Evolutionary conservation across 805 yeast species (phyloP).

Genomic region (Spathaspora passalidarum): DNA sequence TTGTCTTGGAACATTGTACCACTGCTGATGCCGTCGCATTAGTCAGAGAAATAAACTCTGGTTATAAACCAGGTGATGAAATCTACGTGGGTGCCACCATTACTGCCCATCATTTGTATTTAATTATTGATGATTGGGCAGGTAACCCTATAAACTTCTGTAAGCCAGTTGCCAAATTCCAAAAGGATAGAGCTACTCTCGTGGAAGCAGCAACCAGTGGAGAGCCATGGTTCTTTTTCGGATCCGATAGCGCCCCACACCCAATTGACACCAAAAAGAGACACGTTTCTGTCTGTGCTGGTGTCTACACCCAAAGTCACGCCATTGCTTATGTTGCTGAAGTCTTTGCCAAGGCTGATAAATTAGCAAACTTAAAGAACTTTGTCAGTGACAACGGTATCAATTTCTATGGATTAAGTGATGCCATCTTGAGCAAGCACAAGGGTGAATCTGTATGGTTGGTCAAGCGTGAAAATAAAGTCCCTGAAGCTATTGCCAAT

Average conservation of each 20-base stretch:
- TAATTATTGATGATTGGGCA: conserved; percentile 94
- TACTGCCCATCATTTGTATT: conserved; percentile 90
- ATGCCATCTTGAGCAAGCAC: conserved; percentile 28
- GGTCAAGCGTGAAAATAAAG: conserved; percentile 48
- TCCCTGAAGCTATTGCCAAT: conserved; percentile 58
- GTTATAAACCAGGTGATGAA: conserved; percentile 22
- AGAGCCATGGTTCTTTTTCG: conserved; percentile 89
- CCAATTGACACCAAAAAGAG: conserved; percentile 75
- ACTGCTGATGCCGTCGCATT: conserved; percentile 84
- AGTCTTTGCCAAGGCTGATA: conserved; percentile 65
- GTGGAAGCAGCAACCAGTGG: conserved; percentile 90
- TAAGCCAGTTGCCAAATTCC: conserved; percentile 96
- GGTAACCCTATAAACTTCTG: conserved; percentile 94
- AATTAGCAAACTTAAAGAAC: conserved; percentile 61
- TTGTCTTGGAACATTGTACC: conserved; percentile 93
- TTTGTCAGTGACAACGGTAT: conserved; percentile 79
- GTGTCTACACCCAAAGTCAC: conserved; percentile 87
- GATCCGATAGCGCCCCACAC: conserved; percentile 98
- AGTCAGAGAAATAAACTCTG: conserved; percentile 54
- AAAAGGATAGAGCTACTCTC: conserved; percentile 76
- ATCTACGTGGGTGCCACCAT: conserved; percentile 84
- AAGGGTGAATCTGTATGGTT: conserved; percentile 38
- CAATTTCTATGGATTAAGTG: conserved; percentile 60
- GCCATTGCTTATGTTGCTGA: conserved; percentile 85
- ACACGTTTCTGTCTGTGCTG: conserved; percentile 91